Conservation (phyloP, 495 filamentous ascomycete genomes). For the Penicillium parvum region DNA sequence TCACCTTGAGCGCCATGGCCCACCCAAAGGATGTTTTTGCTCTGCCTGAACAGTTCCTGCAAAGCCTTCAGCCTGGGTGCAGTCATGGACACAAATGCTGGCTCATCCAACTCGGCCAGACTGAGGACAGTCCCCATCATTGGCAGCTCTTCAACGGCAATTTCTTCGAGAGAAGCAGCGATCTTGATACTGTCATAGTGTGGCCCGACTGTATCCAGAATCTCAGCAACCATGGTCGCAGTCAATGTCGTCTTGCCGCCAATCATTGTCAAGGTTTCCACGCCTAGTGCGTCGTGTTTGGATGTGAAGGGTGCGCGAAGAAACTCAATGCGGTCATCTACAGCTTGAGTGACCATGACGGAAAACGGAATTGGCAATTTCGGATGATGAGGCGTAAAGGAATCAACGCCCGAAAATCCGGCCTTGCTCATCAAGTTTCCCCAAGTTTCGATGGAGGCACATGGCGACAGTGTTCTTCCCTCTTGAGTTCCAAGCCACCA, state of each 20-base stretch:
- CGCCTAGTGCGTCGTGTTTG: constrained; percentile 1
- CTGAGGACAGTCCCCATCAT: constrained; percentile 35
- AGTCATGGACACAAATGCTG: constrained; percentile 38
- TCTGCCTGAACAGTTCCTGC: constrained; percentile 28
- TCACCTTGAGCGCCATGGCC: constrained; percentile 24
- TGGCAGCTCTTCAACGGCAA: constrained; percentile 6
- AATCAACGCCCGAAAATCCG: constrained; percentile 49
- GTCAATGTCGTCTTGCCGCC: constrained; percentile 18
- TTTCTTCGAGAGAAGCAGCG: constrained; percentile 12
- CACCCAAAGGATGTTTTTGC: constrained; percentile 41
- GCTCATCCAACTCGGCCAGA: constrained; percentile 42
- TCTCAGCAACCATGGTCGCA: constrained; percentile 6
- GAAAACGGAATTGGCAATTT: constrained; percentile 28
- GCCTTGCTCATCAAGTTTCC: constrained; percentile 27
- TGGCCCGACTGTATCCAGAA: constrained; percentile 4
- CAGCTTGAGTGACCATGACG: constrained; percentile 41
- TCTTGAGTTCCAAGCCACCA: constrained; percentile 53
- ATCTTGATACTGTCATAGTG: constrained; percentile 12
- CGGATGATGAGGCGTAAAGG: constrained; percentile 18
- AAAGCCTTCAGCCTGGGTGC: constrained; percentile 11
- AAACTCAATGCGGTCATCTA: constrained; percentile 32
- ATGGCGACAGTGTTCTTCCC: constrained; percentile 35
- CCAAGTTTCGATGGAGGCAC: constrained; percentile 33
- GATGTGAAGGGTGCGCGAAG: constrained; percentile 25
- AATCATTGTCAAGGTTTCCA: constrained; percentile 23